Evolutionary conservation across 106 monocot species (phyloP), one percentile per base, ranked within the genome.

Genomic region (Platanthera zijinensis): DNA sequence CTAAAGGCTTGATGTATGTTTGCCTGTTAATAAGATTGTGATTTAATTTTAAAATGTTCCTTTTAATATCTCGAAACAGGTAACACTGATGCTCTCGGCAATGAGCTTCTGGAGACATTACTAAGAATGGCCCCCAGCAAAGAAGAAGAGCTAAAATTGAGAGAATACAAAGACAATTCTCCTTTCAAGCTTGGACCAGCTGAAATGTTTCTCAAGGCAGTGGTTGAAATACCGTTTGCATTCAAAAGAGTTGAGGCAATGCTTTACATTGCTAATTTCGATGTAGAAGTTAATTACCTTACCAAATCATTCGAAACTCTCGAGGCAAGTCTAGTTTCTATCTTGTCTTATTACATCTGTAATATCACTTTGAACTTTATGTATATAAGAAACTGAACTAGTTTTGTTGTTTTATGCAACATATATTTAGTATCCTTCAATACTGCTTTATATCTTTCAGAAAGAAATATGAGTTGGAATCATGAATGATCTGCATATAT

Each of bases 161-260:
- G 79, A 78, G 81, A 87, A 28, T 77, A 85, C 82, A 85, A 79
- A 45, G 90, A 87, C 52, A 80, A 78, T 8, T 86, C 86, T 32
- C 79, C 85, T 50, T 74, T 77, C 48, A 87, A 87, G 80, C 79
- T 90, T 66, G 90, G 90, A 12, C 77, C 85, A 5, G 83, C 90
- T 28, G 90, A 87, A 74, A 85, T 59, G 45, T 90, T 90, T 75
- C 83, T 90, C 50, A 90, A 85, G 74, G 90, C 87, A 10, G 68
- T 90, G 56, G 69, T 90, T 59, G 85, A 84, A 68, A 78, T 87
- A 69, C 85, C 90, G 67, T 87, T 85, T 57, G 90, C 90, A 28
- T 87, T 90, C 49, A 90, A 87, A 57, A 85, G 90, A 71, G 85
- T 84, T 19, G 90, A 90, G 46, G 87, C 87, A 19, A 85, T 90